Base-by-base conservation (phyloP, 208 protist species). In the Vickermania ingenoplastis region DNA sequence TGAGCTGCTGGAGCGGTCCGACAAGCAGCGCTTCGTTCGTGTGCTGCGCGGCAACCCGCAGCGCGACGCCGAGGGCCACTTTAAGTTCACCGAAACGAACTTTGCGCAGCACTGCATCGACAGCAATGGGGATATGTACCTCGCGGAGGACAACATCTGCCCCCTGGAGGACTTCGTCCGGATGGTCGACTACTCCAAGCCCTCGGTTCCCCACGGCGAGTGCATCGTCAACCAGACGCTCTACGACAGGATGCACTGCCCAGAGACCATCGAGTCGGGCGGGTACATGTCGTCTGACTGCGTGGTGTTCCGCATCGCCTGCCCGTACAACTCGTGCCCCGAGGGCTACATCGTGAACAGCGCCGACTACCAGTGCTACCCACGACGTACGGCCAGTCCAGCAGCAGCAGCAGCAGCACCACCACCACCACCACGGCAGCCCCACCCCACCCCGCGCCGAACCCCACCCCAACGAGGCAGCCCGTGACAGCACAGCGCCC, bases 121-220 rank as follows among this genome's bases (percentile, higher is more conserved):
- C 29, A 63, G 60, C 56, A 53, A 41, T n/a, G 63, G 67, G 17
- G 24, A 1, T 0, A 61, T 61, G 25, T 85, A 86, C 63, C 25
- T 71, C 17, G 75, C 78, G 2, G 26, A 0, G 11, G 41, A 76
- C 53, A 82, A 77, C 67, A 69, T 51, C 14, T 73, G 79, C 73
- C 71, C 73, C 30, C 60, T 69, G n/a, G 57, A 73, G 26, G 72
- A 75, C 74, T 79, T 90, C 61, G 50, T 72, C 55, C 75, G 79
- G 25, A 51, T 81, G 26, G 65, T 86, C 11, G 65, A 83, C 68
- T 80, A 69, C 56, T 79, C 65, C 17, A 70, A 73, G 31, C 77
- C 73, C 11, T 21, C 57, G 5, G 49, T 61, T 14, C 25, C 45
- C 0, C 29, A 71, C 5, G 77, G 73, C 48, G 58, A 71, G 49